Base-by-base conservation (phyloP, 345 rosid genomes). In the Mangifera indica region DNA sequence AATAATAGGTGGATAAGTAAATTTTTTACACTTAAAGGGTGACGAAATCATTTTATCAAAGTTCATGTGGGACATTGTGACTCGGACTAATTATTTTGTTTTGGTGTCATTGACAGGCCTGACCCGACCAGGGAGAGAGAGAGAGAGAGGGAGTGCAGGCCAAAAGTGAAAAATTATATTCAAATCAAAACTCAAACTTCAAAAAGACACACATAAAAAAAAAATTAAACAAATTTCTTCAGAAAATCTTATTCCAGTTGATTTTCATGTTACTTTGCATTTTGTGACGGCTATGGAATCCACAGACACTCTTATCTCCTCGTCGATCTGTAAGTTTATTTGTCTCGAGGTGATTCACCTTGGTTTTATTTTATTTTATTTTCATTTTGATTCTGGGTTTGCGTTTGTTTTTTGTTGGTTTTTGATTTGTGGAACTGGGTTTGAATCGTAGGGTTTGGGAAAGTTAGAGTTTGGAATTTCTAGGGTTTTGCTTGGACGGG, bases 311-410 rank as follows among this genome's bases (percentile, higher is more conserved):
- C 56, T 70, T 22, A 70, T 70, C 58, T 46, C 57, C 56, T 66
- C 70, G 69, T 72, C 75, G 87, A 83, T 83, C 87, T 83, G 87
- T 83, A 73, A 76, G 82, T 81, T 8, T 49, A 34, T 37, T n/a
- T n/a, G 10, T 49, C 15, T 0, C 11, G 53, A 68, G 37, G 20
- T 46, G 66, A 59, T 70, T 59, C 73, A 45, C n/a, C 56, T 58
- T 25, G 2, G n/a, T 72, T 69, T 34, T 62, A 17, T 11, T 20
- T 54, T 20, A 10, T 61, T 45, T 25, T 58, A 21, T 25, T 10
- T 10, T 48, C 57, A 22, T 70, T 58, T 59, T 29, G 40, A 63
- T 63, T 74, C 73, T 69, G n/a, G 24, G 65, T 21, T 5, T 7
- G 42, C 9, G 42, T 37, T 37, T 34, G 37, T 1, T 68, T 1